Evolutionary conservation across 2,329 filamentous ascomycete genomes (phyloP), one percentile per base, ranked within the genome.

Genomic region (Teratosphaeria nubilosa): DNA sequence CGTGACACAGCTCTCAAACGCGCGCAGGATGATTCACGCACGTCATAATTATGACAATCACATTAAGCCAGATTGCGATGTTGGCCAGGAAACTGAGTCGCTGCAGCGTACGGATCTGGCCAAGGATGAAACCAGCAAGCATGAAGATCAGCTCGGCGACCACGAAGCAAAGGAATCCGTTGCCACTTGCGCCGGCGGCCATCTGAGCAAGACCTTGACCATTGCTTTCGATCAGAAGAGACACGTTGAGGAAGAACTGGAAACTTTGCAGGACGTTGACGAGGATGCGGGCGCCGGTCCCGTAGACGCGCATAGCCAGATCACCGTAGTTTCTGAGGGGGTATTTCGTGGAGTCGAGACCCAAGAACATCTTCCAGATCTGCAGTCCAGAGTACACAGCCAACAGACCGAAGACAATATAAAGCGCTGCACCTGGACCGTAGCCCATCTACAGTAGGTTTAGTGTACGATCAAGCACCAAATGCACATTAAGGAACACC

Each of bases 1-100:
- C 13, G 25, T 3, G 11, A 41, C 13, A 41, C 14, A 16, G 13
- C 34, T 41, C 4, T 4, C 16, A 7, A 41, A 14, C 34, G 34
- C 34, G 34, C 16, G 11, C 5, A 2, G 14, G 7, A 16, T 27
- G 14, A 16, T 11, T 5, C 22, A 53, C 51, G 30, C 51, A 53
- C 51, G 34, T 56, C 24, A 83, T 76, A 55, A 83, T 63, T 24
- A 65, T 78, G 61, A 80, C 74, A 25, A 80, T 62, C 25, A 84
- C 62, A 60, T 82, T 83, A 53, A 83, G 63, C 76, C 79, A 84
- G 4, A 84, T 53, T 1, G 80, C 77, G 14, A 78, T 64, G 62
- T 82, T 83, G 16, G 81, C 81, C 1, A 84, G 66, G 77, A 79
- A 82, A 4, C 80, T 79, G 57, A 80, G 80, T 14, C 74, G 70